phyloP scores from a whole-genome alignment of 805 yeast genomes.

The Saccharomycopsis microspora region DNA sequence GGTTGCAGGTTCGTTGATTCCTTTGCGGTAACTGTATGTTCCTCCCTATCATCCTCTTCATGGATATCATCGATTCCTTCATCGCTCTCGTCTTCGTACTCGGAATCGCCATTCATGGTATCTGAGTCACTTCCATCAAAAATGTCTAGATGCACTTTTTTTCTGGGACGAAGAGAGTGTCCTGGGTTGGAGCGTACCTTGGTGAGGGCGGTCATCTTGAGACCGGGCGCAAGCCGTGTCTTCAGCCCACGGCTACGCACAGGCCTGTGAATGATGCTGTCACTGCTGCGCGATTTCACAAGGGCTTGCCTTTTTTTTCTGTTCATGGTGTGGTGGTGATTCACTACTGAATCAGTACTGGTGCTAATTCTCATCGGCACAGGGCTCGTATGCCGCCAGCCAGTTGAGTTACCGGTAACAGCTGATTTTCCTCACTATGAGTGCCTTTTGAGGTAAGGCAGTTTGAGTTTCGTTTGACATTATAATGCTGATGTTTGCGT shows the following conservation, averaged over 20 bases:
- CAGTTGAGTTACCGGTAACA: no score
- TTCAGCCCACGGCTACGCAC: slow-evolving; percentile 9
- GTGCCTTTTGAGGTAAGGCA: no score
- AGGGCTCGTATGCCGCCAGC: neutral
- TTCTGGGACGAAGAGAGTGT: neutral
- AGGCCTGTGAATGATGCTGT: slow-evolving; percentile 1
- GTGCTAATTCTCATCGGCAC: neutral
- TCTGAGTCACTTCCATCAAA: slow-evolving; percentile 1
- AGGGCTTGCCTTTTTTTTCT: slow-evolving; percentile 4
- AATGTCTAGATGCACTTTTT: slow-evolving; percentile 6
- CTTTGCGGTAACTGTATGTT: neutral
- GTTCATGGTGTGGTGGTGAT: neutral
- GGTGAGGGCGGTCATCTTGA: slow-evolving; percentile 8
- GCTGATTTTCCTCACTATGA: no score
- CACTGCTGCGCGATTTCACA: slow-evolving; percentile 9
- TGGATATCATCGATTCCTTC: neutral
- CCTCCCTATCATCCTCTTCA: neutral
- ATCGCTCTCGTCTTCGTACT: neutral
- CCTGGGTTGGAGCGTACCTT: slow-evolving; percentile 11
- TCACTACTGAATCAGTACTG: no score
- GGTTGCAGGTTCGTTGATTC: neutral
- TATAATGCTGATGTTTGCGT: no score
- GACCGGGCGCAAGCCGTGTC: neutral
- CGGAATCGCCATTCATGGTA: neutral
- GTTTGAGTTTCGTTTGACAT: no score